These are phyloP conservation scores for Bjerkandera adusta DNA, from an alignment of 1,284 basidiomycete genomes.

Conservation along the genomic window DNA sequence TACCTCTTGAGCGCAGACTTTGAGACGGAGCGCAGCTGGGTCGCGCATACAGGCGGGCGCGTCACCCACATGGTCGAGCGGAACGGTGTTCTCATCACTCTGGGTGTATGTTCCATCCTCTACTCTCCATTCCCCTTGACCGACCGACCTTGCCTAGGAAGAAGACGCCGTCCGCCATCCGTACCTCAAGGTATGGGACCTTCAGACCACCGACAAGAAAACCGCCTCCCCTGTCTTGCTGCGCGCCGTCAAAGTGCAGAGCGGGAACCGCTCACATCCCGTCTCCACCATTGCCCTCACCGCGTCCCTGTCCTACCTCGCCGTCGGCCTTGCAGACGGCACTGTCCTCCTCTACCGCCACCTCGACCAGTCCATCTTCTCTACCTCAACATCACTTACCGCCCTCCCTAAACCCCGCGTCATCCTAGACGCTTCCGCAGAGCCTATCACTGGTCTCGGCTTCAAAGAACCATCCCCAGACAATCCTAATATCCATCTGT, in stretches of 20 bases:
- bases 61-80: conserved; percentile 86
- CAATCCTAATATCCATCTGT: conserved; percentile 58
- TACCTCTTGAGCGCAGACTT: conserved; percentile 78
- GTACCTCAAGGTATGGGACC: conserved; percentile 87
- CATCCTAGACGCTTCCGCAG: conserved; percentile 75
- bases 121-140: not conserved
- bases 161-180: conserved; percentile 75
- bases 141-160: conserved; percentile 50
- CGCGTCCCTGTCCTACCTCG: conserved; percentile 79
- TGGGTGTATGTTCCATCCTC: conserved; percentile 64
- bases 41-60: conserved; percentile 72
- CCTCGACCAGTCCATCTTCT: conserved; percentile 83
- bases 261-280: conserved; percentile 78
- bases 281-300: conserved; percentile 85
- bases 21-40: conserved; percentile 69
- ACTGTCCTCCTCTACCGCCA: conserved; percentile 90
- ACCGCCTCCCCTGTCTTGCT: conserved; percentile 66
- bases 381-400: conserved; percentile 57
- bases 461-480: conserved; percentile 71
- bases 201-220: conserved; percentile 75
- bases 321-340: conserved; percentile 93
- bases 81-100: conserved; percentile 75
- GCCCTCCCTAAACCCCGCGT: conserved; percentile 79
- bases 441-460: conserved; percentile 90
- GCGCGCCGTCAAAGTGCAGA: conserved; percentile 77